Evolutionary conservation across 306 rosid species (phyloP).

Genomic region (Castanea sativa): DNA sequence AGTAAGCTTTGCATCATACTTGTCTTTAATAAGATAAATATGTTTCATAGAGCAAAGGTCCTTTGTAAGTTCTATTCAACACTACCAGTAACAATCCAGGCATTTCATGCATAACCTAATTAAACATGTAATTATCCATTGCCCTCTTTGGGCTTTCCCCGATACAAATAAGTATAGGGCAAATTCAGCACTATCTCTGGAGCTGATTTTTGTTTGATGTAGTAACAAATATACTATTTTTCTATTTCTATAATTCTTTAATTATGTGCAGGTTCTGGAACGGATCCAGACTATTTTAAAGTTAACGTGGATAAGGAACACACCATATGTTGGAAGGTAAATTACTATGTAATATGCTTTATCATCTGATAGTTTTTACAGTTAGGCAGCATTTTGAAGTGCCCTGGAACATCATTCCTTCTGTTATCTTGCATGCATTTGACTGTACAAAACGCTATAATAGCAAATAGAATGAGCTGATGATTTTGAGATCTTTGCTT

Average conservation of each 20-base stretch:
- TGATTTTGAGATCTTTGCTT: not conserved
- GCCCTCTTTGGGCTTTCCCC: not conserved
- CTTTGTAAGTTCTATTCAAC: not conserved
- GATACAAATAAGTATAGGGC: not conserved
- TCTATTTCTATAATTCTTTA: not conserved
- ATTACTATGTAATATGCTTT: slow-evolving; percentile 6
- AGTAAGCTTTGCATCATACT: not conserved
- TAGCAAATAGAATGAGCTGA: slow-evolving; percentile 11
- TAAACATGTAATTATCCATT: not conserved
- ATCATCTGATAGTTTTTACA: not conserved
- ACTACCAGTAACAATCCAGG: not conserved
- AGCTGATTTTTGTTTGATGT: not conserved
- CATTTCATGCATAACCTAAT: not conserved
- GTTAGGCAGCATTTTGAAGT: slow-evolving; percentile 10
- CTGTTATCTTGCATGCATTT: not conserved
- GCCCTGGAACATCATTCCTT: slow-evolving; percentile 4
- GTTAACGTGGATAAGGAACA: slow-evolving; percentile 86
- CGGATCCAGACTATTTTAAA: slow-evolving; percentile 53
- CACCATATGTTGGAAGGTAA: slow-evolving; percentile 71
- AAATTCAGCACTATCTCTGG: not conserved
- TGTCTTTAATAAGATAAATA: not conserved
- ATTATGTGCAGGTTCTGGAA: slow-evolving; percentile 61
- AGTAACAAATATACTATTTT: not conserved
- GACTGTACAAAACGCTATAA: not conserved
- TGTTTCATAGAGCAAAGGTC: not conserved